Evolutionary conservation across 768 basidiomycete genomes (phyloP), one percentile per base, ranked within the genome.

Genomic region (Inosperma sp.): DNA sequence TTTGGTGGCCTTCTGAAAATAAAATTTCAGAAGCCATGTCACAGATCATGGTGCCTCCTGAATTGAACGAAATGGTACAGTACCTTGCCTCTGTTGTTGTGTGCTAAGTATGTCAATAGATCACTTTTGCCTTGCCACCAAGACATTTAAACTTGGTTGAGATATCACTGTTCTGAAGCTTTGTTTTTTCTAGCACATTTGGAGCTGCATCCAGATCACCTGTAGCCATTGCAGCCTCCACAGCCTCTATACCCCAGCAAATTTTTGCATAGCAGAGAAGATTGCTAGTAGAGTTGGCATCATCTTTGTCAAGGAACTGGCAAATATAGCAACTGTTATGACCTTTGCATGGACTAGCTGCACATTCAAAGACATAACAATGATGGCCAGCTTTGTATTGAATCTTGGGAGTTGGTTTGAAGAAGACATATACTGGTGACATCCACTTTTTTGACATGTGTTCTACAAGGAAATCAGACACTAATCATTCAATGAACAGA

Each of bases 381-480:
- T 51, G 54, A 6, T 52, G 52, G 9, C 41, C 50, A 7, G 35
- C 13, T 9, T n/a, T 19, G 30, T 43, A 6, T 2, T 44, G 14
- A 17, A 37, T 51, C 10, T 5, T n/a, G 0, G 60, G 57, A 0
- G 1, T 48, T 0, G 62, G 59, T 0, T 66, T 27, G 39, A 65
- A 72, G 58, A 71, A 70, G 1, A 60, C 64, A 59, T 73, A 73
- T 5, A 69, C 50, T 0, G 68, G 63, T 46, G 67, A 58, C 2
- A 45, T 64, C 67, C 68, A 71, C 3, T 66, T 53, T n/a, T n/a
- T n/a, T n/a, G n/a, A n/a, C n/a, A n/a, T n/a, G n/a, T n/a, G n/a
- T 33, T 59, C 46, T 17, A 14, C n/a, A n/a, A n/a, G 14, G 39
- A 41, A 21, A 14, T 22, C n/a, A 9, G 31, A 9, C 9, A 33